These are phyloP conservation scores for Leccinum holopus DNA, from an alignment of 1,284 basidiomycete species.

Conservation along the genomic window DNA sequence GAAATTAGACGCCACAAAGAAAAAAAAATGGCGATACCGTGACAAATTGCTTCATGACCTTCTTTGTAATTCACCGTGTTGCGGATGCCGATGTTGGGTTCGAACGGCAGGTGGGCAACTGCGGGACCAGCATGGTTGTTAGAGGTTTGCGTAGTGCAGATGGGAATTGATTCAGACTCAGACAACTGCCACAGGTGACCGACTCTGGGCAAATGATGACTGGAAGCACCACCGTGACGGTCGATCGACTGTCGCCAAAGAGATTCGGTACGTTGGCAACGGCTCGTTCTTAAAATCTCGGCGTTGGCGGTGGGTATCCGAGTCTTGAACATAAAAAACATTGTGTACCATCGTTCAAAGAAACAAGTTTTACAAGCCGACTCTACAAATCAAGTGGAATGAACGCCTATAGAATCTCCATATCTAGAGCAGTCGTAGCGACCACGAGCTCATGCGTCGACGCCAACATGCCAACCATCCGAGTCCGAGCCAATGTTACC, in stretches of 20 bases:
- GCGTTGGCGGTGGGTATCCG: constrained; percentile 37
- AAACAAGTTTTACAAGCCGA: constrained; percentile 46
- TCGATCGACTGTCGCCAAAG: constrained; percentile 48
- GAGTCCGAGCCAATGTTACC: no score
- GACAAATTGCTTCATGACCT: constrained; percentile 80
- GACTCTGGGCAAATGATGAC: no score
- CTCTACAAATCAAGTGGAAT: constrained; percentile 57
- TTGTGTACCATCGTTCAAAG: constrained; percentile 30
- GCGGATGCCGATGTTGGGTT: constrained; percentile 96
- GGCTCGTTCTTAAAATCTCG: background rate
- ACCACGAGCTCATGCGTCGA: constrained; percentile 47
- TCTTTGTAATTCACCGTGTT: constrained; percentile 95
- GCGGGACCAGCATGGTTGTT: constrained; percentile 88
- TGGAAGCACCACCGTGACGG: no score
- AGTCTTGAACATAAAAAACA: constrained; percentile 36
- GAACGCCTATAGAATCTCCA: constrained; percentile 46
- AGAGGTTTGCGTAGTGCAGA: constrained; percentile 58
- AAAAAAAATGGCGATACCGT: constrained; percentile 40
- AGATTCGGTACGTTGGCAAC: background rate
- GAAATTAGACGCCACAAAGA: constrained; percentile 8
- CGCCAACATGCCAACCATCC: constrained; percentile 43
- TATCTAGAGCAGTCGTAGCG: constrained; percentile 49
- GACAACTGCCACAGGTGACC: constrained; percentile 78
- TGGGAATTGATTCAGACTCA: constrained; percentile 81
- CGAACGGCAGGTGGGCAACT: constrained; percentile 86